phyloP scores from a whole-genome alignment of 768 basidiomycete genomes.

The Hericium rajendrae region DNA sequence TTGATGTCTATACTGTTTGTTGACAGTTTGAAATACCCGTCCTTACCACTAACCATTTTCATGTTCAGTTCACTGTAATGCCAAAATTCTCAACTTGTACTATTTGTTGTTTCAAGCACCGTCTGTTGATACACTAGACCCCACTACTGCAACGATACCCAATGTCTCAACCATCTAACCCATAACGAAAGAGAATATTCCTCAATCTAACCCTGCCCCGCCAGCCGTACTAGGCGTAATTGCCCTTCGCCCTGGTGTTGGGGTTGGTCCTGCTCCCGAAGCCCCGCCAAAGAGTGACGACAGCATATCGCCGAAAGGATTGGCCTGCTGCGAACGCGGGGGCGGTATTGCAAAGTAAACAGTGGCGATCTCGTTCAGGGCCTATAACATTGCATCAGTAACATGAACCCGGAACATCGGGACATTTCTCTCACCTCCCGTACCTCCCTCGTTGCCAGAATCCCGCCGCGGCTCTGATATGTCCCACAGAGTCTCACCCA shows the following conservation, averaged over 20 bases:
- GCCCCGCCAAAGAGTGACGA: slow-evolving; percentile 71
- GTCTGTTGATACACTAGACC: no score
- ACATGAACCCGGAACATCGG: neutral
- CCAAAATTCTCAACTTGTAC: no score
- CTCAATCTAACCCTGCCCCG: neutral
- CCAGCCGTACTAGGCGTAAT: slow-evolving; percentile 23
- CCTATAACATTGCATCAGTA: slow-evolving; percentile 27
- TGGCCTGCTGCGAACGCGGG: slow-evolving; percentile 57
- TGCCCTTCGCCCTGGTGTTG: slow-evolving; percentile 29
- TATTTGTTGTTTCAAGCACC: no score
- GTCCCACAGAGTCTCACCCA: slow-evolving; percentile 83
- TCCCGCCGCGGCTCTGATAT: slow-evolving; percentile 65
- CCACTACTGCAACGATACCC: no score
- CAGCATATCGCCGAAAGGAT: slow-evolving; percentile 85
- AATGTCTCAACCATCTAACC: no score
- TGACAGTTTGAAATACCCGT: no score
- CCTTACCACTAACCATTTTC: no score
- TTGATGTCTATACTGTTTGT: no score
- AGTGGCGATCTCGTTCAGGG: slow-evolving; percentile 55
- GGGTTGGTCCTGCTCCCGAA: slow-evolving; percentile 1
- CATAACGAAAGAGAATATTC: neutral
- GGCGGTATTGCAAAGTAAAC: slow-evolving; percentile 85
- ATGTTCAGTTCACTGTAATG: no score
- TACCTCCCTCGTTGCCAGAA: slow-evolving; percentile 51
- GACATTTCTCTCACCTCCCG: slow-evolving; percentile 21